Base-by-base conservation (phyloP, 768 basidiomycete genomes). In the Chalciporus piperatus region DNA sequence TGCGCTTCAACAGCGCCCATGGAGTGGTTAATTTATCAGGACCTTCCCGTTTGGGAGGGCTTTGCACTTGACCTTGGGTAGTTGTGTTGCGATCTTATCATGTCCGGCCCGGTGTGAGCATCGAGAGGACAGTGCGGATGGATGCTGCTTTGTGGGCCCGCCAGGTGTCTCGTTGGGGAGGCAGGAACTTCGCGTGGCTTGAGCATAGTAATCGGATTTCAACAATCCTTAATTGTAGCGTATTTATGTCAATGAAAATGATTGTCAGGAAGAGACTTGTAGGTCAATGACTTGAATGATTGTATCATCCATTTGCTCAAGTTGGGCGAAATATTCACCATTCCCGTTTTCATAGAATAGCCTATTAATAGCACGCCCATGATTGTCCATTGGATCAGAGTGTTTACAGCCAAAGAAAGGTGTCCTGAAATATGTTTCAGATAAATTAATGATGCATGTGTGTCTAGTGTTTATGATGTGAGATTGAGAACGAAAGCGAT, bases 1-100 rank as follows among this genome's bases (percentile, higher is more conserved):
- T 74, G 77, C 86, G 90, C 90, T 92, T 92, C 89, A 92, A 92
- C 89, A 92, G 89, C 90, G 84, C 78, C 82, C 81, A 76, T 74
- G 75, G 77, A 75, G 72, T 73, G 79, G 83, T 81, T 80, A 80
- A 80, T 70, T 80, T 79, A 80, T 72, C 70, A 59, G 65, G 55
- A 62, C 54, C 57, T 63, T 66, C 56, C 58, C 55, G 47, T 33
- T 52, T 51, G 54, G 60, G 60, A 52, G 50, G 48, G 61, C 64
- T 63, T 67, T 72, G 64, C 70, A 72, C 63, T 74, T 78, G 76
- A 81, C 76, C 73, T 74, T 75, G 75, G 75, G 75, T 80, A 73
- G 76, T 78, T 78, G 77, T 74, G 60, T 71, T 63, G 63, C 69
- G 63, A 64, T 55, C 39, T 51, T 56, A 51, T 56, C 16, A 61